phyloP scores from a whole-genome alignment of 2,329 filamentous ascomycete genomes.

The Fusarium sp. region DNA sequence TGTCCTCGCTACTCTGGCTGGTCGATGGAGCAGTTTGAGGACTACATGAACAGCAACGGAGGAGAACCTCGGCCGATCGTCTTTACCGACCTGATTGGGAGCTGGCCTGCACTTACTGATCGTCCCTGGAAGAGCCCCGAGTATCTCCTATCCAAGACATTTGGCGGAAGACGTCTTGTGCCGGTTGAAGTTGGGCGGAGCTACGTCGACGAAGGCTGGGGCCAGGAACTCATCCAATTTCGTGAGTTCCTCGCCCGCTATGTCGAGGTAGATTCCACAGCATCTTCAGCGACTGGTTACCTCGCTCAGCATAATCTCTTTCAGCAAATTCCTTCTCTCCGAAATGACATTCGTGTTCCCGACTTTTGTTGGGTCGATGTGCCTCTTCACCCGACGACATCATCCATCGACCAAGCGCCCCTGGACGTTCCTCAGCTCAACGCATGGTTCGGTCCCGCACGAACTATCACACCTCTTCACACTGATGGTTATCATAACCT shows the following conservation, averaged over 20 bases:
- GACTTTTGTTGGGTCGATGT: slow-evolving; percentile 86
- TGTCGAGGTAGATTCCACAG: slow-evolving; percentile 54
- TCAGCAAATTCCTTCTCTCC: slow-evolving; percentile 80
- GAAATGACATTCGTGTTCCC: slow-evolving; percentile 81
- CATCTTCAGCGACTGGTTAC: slow-evolving; percentile 71
- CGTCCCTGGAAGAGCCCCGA: slow-evolving; percentile 77
- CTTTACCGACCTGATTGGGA: slow-evolving; percentile 70
- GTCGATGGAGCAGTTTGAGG: slow-evolving; percentile 70
- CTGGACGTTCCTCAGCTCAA: slow-evolving; percentile 78
- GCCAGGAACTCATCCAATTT: slow-evolving; percentile 84
- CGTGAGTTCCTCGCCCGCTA: slow-evolving; percentile 74
- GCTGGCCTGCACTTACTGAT: slow-evolving; percentile 81
- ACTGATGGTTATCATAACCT: slow-evolving; percentile 96
- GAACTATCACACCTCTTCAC: slow-evolving; percentile 92
- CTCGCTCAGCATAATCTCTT: slow-evolving; percentile 94
- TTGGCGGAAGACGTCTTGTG: slow-evolving; percentile 82
- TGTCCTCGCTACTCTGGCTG: slow-evolving; percentile 53
- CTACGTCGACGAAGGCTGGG: slow-evolving; percentile 89
- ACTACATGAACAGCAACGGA: slow-evolving; percentile 63
- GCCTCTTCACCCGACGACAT: slow-evolving; percentile 63
- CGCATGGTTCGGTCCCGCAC: slow-evolving; percentile 90
- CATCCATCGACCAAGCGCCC: slow-evolving; percentile 52
- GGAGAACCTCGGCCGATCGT: slow-evolving; percentile 71
- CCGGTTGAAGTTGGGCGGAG: slow-evolving; percentile 88
- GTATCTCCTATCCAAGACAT: slow-evolving; percentile 81